These are phyloP conservation scores for Phaeoacremonium minimum DNA, from an alignment of 2,329 filamentous ascomycete species.

Conservation along the genomic window DNA sequence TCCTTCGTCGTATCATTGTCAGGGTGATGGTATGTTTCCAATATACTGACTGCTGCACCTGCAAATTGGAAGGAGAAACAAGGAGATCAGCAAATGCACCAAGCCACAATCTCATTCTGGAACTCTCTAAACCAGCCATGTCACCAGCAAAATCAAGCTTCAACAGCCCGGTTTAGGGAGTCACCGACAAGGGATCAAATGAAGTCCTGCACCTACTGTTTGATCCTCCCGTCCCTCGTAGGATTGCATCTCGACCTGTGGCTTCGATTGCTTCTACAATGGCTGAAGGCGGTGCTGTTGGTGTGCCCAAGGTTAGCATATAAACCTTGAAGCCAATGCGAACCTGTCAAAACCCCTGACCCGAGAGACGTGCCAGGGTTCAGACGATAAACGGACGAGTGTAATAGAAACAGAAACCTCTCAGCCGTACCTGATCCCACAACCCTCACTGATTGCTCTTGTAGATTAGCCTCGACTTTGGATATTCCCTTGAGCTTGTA, in stretches of 20 bases:
- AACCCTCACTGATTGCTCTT: slow-evolving; percentile 78
- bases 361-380: not conserved
- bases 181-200: too few relatives aligned
- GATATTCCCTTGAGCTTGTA: slow-evolving; percentile 74
- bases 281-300: slow-evolving; percentile 72
- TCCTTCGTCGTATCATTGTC: slow-evolving; percentile 18
- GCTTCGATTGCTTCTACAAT: slow-evolving; percentile 86
- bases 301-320: slow-evolving; percentile 4
- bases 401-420: slow-evolving; percentile 1
- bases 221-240: slow-evolving; percentile 81
- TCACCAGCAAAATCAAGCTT: slow-evolving; percentile 1
- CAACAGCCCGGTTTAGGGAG: too few relatives aligned
- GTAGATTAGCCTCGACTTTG: slow-evolving; percentile 76
- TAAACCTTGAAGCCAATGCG: not conserved
- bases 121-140: not conserved
- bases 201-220: slow-evolving; percentile 60
- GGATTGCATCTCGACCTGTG: slow-evolving; percentile 89
- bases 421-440: slow-evolving; percentile 67
- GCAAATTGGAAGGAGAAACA: slow-evolving; percentile 6
- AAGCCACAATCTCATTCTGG: not conserved
- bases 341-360: not conserved
- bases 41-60: slow-evolving; percentile 88
- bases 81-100: slow-evolving; percentile 1
- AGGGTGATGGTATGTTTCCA: slow-evolving; percentile 74
- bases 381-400: not conserved